These are phyloP conservation scores for Pleurotus ostreatus DNA, from an alignment of 768 basidiomycete species.

Conservation along the genomic window DNA sequence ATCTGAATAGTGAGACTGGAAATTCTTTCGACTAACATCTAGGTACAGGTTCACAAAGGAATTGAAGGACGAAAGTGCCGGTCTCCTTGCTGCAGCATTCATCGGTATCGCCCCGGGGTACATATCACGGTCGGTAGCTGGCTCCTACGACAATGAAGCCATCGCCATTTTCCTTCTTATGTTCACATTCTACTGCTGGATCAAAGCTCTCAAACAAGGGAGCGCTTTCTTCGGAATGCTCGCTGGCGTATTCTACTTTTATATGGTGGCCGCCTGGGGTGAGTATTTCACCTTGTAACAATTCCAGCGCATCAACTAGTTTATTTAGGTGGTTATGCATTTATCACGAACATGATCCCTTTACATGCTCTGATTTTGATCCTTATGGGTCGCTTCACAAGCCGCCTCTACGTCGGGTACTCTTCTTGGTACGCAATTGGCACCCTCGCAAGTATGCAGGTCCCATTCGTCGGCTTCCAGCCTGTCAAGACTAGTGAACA, in stretches of 20 bases:
- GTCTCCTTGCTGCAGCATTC: conserved; percentile 95
- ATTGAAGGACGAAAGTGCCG: conserved; percentile 92
- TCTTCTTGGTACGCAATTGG: conserved; percentile 98
- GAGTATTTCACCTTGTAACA: conserved; percentile 18
- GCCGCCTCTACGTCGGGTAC: conserved; percentile 90
- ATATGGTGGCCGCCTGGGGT: conserved; percentile 99
- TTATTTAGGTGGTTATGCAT: conserved; percentile 84
- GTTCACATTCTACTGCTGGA: conserved; percentile 98
- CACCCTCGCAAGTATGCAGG: conserved; percentile 97
- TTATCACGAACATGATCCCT: conserved; percentile 99
- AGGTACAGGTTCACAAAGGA: conserved; percentile 80
- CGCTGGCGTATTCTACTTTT: conserved; percentile 96
- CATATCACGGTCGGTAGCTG: conserved; percentile 97
- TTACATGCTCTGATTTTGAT: conserved; percentile 92
- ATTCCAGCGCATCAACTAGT: neutral
- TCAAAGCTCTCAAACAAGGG: conserved; percentile 91
- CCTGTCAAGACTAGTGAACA: conserved; percentile 98
- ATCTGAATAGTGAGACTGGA: conserved; percentile 18
- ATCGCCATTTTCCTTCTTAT: conserved; percentile 99
- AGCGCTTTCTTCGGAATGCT: conserved; percentile 88
- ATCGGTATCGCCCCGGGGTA: conserved; percentile 98
- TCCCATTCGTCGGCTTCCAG: conserved; percentile 98
- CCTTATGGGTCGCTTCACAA: conserved; percentile 93
- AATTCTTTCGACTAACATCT: neutral
- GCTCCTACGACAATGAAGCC: conserved; percentile 99